These are phyloP conservation scores for Madurella fahalii DNA, from an alignment of 2,329 filamentous ascomycete genomes.

Conservation along the genomic window DNA sequence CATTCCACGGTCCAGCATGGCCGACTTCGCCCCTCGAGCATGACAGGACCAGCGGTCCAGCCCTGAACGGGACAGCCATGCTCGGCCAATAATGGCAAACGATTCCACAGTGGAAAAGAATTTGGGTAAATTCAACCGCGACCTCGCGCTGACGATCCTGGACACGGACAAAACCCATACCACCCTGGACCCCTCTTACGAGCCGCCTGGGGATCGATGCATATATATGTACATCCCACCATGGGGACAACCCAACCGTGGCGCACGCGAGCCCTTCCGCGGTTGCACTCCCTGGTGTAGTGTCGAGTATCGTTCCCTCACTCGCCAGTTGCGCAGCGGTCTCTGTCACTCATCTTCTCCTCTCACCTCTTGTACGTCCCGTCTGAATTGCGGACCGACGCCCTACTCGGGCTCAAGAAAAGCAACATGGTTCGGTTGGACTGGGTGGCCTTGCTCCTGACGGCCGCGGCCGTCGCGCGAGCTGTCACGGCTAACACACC, in stretches of 20 bases:
- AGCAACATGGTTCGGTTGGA: conserved; percentile 36
- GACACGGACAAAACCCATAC: conserved; percentile 8
- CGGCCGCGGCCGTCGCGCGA: conserved; percentile 30
- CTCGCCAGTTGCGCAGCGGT: conserved; percentile 13
- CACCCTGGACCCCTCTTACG: not conserved
- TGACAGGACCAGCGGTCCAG: conserved; percentile 9
- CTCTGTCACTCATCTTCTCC: conserved; percentile 6
- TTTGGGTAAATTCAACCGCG: conserved; percentile 27
- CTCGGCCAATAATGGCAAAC: conserved; percentile 19
- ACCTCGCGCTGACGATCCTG: conserved; percentile 14
- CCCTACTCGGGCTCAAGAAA: not conserved
- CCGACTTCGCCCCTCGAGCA: conserved; percentile 29
- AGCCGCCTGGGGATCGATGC: not conserved
- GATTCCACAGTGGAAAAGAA: conserved; percentile 22
- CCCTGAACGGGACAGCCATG: conserved; percentile 5
- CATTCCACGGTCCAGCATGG: conserved; percentile 23
- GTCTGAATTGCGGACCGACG: not conserved
- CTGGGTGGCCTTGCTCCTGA: conserved; percentile 35
- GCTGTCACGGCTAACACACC: conserved; percentile 25
- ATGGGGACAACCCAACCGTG: conserved; percentile 9
- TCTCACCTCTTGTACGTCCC: not conserved
- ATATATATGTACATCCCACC: conserved; percentile 12
- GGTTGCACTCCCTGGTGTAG: conserved; percentile 2
- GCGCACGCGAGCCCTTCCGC: not conserved
- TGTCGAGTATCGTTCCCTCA: conserved; percentile 10